Base-by-base conservation (phyloP, 176 grass and related monocot species). In the Chrysopogon serrulatus region DNA sequence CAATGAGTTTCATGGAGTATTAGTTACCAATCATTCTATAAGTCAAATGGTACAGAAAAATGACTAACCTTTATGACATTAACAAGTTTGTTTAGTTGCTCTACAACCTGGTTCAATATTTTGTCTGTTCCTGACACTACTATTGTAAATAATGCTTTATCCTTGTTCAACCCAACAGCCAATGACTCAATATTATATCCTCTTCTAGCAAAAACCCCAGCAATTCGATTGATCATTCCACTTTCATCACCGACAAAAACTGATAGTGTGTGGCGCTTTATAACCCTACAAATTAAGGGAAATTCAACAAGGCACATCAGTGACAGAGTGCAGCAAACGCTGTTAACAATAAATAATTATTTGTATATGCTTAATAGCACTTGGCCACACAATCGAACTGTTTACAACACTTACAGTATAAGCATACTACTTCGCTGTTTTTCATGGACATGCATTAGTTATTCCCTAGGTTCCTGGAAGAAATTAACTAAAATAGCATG, bases 201-300 rank as follows among this genome's bases (percentile, higher is more conserved):
- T 87, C 92, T 85, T 82, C 92, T 94, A 36, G 92, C 92, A 85
- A 94, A 94, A 30, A 94, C 89, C 4, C 92, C 92, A 27, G 92
- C 89, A 71, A 94, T 94, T 63, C 92, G 87, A 79, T 94, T 94
- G 84, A 94, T 94, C 86, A 94, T 94, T 60, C 92, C 92, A 71
- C 87, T 94, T 82, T 94, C 92, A 87, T 94, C 92, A 27, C 92
- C 90, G 79, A 92, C 92, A 44, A 94, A 94, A 68, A 95, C 93
- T 30, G 93, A 95, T 39, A 95, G 44, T 2, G 93, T 95, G 70
- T 92, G 93, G 40, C 93, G 85, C 47, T 70, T 92, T 32, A 86
- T 56, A 63, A 42, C 45, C 77, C 87, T 89, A 68, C 18, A 85
- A 24, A 35, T 73, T 27, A 11, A 30, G 16, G 28, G 15, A 54